Evolutionary conservation across 495 filamentous ascomycete species (phyloP).

Genomic region (Poronia punctata): DNA sequence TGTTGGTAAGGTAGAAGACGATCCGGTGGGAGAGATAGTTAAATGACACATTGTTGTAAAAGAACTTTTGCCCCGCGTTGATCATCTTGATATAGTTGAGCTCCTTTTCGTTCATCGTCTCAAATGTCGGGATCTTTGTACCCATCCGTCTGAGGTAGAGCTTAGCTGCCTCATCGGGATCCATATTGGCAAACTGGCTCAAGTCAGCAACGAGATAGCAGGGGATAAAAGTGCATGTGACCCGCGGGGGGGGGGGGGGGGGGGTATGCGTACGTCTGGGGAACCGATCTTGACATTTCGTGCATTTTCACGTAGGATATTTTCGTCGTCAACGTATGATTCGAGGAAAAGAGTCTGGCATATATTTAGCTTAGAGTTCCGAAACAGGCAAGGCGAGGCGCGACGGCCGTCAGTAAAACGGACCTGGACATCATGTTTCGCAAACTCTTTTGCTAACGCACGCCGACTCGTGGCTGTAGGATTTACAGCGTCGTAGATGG

Average conservation of each 20-base stretch:
- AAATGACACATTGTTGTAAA: slow-evolving; percentile 92
- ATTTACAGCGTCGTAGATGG: slow-evolving; percentile 99
- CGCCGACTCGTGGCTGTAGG: slow-evolving; percentile 75
- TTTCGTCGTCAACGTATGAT: slow-evolving; percentile 85
- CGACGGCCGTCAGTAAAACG: slow-evolving; percentile 7
- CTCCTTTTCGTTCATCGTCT: slow-evolving; percentile 90
- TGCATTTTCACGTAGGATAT: slow-evolving; percentile 95
- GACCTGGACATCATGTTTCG: slow-evolving; percentile 90
- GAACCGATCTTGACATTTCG: slow-evolving; percentile 95
- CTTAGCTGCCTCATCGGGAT: slow-evolving; percentile 80
- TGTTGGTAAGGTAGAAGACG: slow-evolving; percentile 94
- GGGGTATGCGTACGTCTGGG: slow-evolving; percentile 87
- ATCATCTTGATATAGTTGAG: slow-evolving; percentile 99
- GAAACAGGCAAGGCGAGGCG: background rate
- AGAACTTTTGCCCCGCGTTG: slow-evolving; percentile 87
- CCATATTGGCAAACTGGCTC: slow-evolving; percentile 78
- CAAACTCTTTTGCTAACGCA: slow-evolving; percentile 89
- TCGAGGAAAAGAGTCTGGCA: slow-evolving; percentile 88
- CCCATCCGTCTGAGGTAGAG: slow-evolving; percentile 86
- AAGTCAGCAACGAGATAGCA: slow-evolving; percentile 19
- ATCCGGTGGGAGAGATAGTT: slow-evolving; percentile 93
- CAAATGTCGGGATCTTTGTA: slow-evolving; percentile 88
- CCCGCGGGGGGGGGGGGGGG: no score
- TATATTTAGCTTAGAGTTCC: slow-evolving; percentile 1
- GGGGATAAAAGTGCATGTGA: no score